Evolutionary conservation across 202 grass and related monocot species (phyloP).

Genomic region (Eragrostis tef): DNA sequence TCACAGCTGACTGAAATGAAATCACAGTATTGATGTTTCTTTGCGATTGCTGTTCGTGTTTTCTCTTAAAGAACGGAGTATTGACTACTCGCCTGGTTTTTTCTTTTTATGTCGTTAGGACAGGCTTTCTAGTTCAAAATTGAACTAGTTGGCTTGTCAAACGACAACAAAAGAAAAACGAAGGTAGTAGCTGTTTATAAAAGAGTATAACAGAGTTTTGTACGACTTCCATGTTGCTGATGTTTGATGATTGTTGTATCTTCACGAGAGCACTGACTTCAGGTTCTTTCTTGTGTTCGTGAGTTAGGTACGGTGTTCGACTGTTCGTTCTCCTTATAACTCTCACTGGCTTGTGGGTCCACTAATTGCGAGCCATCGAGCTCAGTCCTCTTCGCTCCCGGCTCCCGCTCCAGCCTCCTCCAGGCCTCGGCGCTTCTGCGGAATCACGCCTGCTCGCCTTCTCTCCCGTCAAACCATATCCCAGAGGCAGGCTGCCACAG

Average conservation of each 20-base stretch:
- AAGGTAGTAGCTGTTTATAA: neutral
- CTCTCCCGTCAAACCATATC: neutral
- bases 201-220: neutral
- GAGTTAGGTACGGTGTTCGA: too few relatives aligned
- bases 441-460: slow-evolving; percentile 7
- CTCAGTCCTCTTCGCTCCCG: neutral
- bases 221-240: neutral
- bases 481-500: neutral
- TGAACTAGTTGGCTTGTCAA: too few relatives aligned
- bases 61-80: too few relatives aligned
- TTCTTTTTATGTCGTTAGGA: too few relatives aligned
- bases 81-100: too few relatives aligned
- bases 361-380: neutral
- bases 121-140: too few relatives aligned
- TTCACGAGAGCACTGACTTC: too few relatives aligned
- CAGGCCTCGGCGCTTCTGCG: neutral
- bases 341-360: neutral
- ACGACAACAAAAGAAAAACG: too few relatives aligned
- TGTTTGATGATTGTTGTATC: neutral
- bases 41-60: neutral
- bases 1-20: neutral
- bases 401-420: too few relatives aligned
- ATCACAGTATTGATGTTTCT: neutral
- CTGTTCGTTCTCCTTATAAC: neutral
- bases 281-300: neutral